A percentile compares a stretch with the other conserved stretches of the same genome.
These are phyloP conservation scores for Stellera chamaejasme DNA, from an alignment of 345 rosid species.

Conservation along the genomic window DNA sequence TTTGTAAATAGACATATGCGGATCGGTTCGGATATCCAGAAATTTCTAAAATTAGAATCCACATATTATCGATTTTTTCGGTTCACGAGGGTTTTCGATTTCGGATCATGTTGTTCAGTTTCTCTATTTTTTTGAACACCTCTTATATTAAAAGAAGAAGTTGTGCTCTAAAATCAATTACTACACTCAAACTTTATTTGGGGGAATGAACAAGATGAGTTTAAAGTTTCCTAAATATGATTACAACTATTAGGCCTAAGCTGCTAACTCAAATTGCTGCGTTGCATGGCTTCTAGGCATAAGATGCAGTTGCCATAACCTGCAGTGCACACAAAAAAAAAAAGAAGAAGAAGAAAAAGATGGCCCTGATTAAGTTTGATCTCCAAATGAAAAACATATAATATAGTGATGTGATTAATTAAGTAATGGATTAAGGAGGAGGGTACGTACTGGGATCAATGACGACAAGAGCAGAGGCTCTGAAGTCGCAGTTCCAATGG, in stretches of 20 bases:
- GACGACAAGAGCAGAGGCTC: slow-evolving; percentile 47
- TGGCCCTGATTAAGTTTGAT: not conserved
- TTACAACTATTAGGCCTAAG: too few species aligned
- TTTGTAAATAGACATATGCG: too few species aligned
- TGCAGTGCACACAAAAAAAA: slow-evolving; percentile 10
- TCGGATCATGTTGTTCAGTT: too few species aligned
- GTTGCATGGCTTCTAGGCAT: slow-evolving; percentile 14
- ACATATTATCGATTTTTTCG: too few species aligned
- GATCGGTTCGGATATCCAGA: too few species aligned
- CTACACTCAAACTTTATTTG: too few species aligned
- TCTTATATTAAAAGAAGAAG: not conserved
- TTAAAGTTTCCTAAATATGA: too few species aligned
- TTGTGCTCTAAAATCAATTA: not conserved
- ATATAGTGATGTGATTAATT: not conserved
- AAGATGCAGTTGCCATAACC: slow-evolving; percentile 50
- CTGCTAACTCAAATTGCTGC: too few species aligned
- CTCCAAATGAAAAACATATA: not conserved
- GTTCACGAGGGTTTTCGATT: too few species aligned
- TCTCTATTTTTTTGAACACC: too few species aligned
- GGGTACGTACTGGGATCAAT: slow-evolving; percentile 43
- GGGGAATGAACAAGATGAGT: too few species aligned
- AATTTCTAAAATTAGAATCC: too few species aligned
- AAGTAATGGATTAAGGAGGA: not conserved
- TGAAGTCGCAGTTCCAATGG: slow-evolving; percentile 61
- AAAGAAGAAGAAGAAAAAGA: not conserved